Evolutionary conservation across 2,329 filamentous ascomycete genomes (phyloP).

Genomic region (Teratosphaeria pseudoeucalypti): DNA sequence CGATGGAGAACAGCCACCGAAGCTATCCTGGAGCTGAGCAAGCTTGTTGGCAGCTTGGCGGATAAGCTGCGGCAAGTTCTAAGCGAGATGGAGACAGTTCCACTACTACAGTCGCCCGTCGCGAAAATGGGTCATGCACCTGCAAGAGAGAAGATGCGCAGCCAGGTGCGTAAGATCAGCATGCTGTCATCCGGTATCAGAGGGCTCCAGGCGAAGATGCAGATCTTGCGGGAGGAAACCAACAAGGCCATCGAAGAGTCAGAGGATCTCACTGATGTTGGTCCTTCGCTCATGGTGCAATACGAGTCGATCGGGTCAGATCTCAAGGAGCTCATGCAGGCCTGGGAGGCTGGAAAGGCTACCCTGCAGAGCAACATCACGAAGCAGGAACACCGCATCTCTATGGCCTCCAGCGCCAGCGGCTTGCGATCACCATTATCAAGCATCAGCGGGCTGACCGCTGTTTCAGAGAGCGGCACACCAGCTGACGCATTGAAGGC

Average conservation of each 20-base stretch:
- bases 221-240: constrained; percentile 81
- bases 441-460: constrained; percentile 55
- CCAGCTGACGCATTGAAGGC: constrained; percentile 64
- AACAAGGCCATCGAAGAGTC: constrained; percentile 67
- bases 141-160: constrained; percentile 71
- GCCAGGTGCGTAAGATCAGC: constrained; percentile 79
- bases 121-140: constrained; percentile 46
- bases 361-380: constrained; percentile 73
- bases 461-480: constrained; percentile 44
- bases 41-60: constrained; percentile 51
- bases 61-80: constrained; percentile 59
- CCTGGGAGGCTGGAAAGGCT: constrained; percentile 57
- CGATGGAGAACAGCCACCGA: constrained; percentile 72
- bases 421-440: constrained; percentile 38
- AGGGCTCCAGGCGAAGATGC: constrained; percentile 87
- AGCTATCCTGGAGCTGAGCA: constrained; percentile 54
- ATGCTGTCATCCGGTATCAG: constrained; percentile 83
- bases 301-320: constrained; percentile 93
- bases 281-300: constrained; percentile 68
- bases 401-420: constrained; percentile 36
- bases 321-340: constrained; percentile 49
- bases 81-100: constrained; percentile 59
- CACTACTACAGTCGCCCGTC: constrained; percentile 43
- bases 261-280: constrained; percentile 50
- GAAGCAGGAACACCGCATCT: constrained; percentile 56